Conservation (phyloP, 2,329 filamentous ascomycete genomes). For the Hypoxylon sp. region DNA sequence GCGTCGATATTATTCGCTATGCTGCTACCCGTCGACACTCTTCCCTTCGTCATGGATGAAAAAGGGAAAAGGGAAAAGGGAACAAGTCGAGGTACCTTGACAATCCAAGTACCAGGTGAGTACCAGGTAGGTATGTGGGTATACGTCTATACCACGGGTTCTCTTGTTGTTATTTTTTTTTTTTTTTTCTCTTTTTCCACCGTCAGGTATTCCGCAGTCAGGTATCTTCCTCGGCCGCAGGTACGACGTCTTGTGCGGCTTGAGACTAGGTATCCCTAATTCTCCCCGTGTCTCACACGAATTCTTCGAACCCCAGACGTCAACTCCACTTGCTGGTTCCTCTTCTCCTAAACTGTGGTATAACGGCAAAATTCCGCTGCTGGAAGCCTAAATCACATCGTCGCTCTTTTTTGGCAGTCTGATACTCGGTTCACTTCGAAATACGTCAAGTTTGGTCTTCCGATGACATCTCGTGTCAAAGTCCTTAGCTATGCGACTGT, state of each 20-base stretch:
- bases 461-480: background rate
- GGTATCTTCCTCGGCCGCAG: conserved; percentile 2
- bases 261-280: conserved; percentile 1
- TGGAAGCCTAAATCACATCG: background rate
- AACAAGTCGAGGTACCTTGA: conserved; percentile 13
- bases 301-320: conserved; percentile 14
- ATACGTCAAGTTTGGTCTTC: background rate
- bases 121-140: conserved; percentile 8
- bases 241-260: background rate
- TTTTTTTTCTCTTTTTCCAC: background rate
- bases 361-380: background rate
- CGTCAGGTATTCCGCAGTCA: background rate
- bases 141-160: conserved; percentile 2
- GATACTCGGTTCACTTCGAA: background rate
- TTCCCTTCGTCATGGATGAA: background rate
- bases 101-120: too few species aligned
- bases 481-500: background rate
- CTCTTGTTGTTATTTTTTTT: background rate
- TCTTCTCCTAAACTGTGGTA: background rate
- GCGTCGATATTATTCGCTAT: conserved; percentile 22
- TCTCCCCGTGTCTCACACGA: conserved; percentile 14
- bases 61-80: conserved; percentile 1
- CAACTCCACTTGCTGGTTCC: background rate
- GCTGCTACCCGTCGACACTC: conserved; percentile 25
- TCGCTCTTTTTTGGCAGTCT: background rate